Evolutionary conservation across 176 grass and related monocot species (phyloP), one percentile per base, ranked within the genome.

Genomic region (Poa annua): DNA sequence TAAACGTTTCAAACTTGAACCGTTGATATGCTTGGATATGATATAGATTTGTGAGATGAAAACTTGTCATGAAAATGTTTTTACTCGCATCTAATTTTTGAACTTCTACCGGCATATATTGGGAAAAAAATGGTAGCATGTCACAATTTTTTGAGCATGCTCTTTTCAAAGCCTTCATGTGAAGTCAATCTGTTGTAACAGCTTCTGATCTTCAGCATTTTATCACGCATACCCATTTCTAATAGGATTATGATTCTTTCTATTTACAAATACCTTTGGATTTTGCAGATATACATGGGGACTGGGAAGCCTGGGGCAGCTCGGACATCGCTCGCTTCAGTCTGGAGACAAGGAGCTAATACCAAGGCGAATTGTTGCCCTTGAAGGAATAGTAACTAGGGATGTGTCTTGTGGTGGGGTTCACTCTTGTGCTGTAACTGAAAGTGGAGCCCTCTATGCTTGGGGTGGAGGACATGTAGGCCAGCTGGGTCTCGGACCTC

Each of bases 201-300:
- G 4, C 67, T 77, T 79, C 47, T 24, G 51, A 48, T 54, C 13
- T 20, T 64, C 7, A 66, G 12, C 16, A 11, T 80, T 82, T 73
- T 5, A 66, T 52, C 11, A 25, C 73, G 56, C 47, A 73, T 21
- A 41, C 14, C 20, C 48, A 16, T 66, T 65, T 11, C 50, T 33
- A 22, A 38, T 8, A 61, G 11, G 70, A 68, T 76, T n/a, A 32
- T 19, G 15, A 75, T 59, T 75, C 15, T 65, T 72, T 64, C 20
- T 73, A 64, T 53, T 49, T 82, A 44, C 73, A 55, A 83, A 48
- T 71, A 83, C 72, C 48, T 60, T 78, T 21, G 20, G n/a, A 59
- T 83, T 84, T 85, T 93, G 35, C 82, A 98, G 96, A 70, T 98
- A 98, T 72, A 98, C 92, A 36, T 98, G 96, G 96, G 96, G 92